Evolutionary conservation across 1,284 basidiomycete genomes (phyloP).

Genomic region (Moesziomyces sp.): DNA sequence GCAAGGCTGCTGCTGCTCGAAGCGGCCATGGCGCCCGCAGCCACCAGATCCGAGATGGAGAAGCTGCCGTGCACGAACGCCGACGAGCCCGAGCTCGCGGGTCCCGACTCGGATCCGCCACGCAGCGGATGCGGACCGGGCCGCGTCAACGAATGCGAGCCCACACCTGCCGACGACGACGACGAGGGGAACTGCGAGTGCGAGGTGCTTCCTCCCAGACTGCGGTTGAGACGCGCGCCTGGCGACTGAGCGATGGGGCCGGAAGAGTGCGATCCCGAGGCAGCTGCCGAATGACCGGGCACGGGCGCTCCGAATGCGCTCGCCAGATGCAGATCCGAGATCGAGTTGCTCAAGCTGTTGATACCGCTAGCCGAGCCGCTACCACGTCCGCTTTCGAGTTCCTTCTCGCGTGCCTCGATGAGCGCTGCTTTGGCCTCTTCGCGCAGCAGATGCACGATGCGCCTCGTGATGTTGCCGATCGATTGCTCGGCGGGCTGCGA

Average conservation of each 20-base stretch:
- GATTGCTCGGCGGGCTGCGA: conserved; percentile 92
- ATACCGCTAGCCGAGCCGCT: conserved; percentile 11
- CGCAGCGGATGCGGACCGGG: conserved; percentile 36
- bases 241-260: conserved; percentile 12
- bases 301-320: conserved; percentile 25
- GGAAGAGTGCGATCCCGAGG: conserved; percentile 29
- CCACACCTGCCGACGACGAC: conserved; percentile 2
- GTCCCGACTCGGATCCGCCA: conserved; percentile 6
- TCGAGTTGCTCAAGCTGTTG: conserved; percentile 38
- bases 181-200: conserved; percentile 32
- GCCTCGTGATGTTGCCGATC: conserved; percentile 90
- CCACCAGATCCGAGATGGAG: conserved; percentile 63
- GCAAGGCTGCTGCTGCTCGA: conserved; percentile 19
- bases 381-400: conserved; percentile 2
- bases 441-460: conserved; percentile 88
- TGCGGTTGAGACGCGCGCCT: not conserved
- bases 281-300: conserved; percentile 5
- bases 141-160: conserved; percentile 2
- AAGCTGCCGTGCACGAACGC: conserved; percentile 51
- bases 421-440: conserved; percentile 75
- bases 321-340: conserved; percentile 39
- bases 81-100: conserved; percentile 6
- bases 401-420: conserved; percentile 39
- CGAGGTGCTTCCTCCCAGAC: not conserved
- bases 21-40: conserved; percentile 48